These are phyloP conservation scores for Pachyrhizus erosus DNA, from an alignment of 306 rosid genomes.

Conservation along the genomic window DNA sequence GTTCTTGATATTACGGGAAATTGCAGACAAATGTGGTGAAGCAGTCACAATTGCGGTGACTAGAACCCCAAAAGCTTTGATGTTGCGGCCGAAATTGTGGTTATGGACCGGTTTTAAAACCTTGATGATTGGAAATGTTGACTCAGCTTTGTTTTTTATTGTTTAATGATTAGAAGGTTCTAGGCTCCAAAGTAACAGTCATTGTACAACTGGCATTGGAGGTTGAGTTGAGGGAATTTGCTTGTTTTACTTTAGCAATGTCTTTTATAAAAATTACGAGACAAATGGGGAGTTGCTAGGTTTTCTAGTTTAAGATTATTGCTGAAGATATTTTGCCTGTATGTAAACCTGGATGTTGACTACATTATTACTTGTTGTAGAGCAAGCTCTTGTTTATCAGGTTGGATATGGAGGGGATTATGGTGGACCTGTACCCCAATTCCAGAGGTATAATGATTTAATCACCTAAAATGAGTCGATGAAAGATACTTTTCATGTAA, in stretches of 20 bases:
- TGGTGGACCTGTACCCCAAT: slow-evolving; percentile 53
- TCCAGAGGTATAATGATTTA: slow-evolving; percentile 76
- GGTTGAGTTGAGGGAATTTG: background rate
- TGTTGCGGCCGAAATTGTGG: background rate
- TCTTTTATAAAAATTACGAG: slow-evolving; percentile 4
- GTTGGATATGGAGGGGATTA: slow-evolving; percentile 69
- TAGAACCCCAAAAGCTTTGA: background rate
- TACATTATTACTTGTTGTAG: slow-evolving; percentile 53
- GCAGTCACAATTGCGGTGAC: background rate
- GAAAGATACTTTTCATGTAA: background rate
- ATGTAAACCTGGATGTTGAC: slow-evolving; percentile 20
- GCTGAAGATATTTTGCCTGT: background rate
- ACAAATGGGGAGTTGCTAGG: background rate
- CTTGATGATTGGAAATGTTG: slow-evolving; percentile 32
- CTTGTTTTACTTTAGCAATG: background rate
- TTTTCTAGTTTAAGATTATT: slow-evolving; percentile 26
- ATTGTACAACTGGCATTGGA: background rate
- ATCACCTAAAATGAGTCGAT: background rate
- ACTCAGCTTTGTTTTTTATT: background rate
- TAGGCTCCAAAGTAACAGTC: background rate
- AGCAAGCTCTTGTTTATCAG: slow-evolving; percentile 69
- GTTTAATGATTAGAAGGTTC: background rate
- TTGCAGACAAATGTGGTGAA: background rate
- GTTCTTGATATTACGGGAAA: background rate
- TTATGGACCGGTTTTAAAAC: background rate